Evolutionary conservation across 768 basidiomycete genomes (phyloP).

Genomic region (Paxillus rubicundulus): DNA sequence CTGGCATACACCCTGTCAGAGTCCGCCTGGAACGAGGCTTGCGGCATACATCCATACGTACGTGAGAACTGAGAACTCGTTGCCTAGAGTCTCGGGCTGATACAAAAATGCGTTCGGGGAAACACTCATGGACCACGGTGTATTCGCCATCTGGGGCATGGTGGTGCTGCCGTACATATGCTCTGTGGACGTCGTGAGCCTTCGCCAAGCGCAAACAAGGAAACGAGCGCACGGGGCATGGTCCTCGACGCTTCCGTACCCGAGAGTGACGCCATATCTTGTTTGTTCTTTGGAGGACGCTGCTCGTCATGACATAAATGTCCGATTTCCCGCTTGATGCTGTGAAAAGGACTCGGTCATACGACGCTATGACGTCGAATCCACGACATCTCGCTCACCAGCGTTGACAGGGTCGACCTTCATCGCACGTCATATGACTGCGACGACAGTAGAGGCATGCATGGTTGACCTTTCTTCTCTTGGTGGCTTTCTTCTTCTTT

Average conservation of each 20-base stretch:
- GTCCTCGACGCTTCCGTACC: constrained; percentile 34
- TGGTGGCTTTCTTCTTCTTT: constrained; percentile 47
- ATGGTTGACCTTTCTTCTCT: constrained; percentile 85
- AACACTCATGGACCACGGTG: constrained; percentile 55
- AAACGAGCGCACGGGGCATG: constrained; percentile 21
- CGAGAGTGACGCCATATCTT: constrained; percentile 29
- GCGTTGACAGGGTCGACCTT: constrained; percentile 86
- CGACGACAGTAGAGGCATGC: constrained; percentile 91
- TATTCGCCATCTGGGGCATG: constrained; percentile 28
- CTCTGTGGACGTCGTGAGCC: constrained; percentile 9
- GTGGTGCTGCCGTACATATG: constrained; percentile 21
- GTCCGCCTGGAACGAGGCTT: neutral
- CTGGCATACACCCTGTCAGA: constrained; percentile 36
- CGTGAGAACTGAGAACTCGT: constrained; percentile 82
- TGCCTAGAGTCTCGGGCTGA: constrained; percentile 71
- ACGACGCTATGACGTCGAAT: constrained; percentile 4
- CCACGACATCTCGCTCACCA: constrained; percentile 59
- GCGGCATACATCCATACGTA: constrained; percentile 33
- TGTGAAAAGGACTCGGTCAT: constrained; percentile 30
- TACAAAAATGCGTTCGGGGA: constrained; percentile 58
- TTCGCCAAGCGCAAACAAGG: neutral
- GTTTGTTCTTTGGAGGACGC: constrained; percentile 50
- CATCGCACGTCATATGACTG: constrained; percentile 92
- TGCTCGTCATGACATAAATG: constrained; percentile 92
- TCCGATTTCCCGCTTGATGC: constrained; percentile 95